Evolutionary conservation across 148 eudicot genomes (phyloP), one percentile per base, ranked within the genome.

Genomic region (Euryodendron excelsum): DNA sequence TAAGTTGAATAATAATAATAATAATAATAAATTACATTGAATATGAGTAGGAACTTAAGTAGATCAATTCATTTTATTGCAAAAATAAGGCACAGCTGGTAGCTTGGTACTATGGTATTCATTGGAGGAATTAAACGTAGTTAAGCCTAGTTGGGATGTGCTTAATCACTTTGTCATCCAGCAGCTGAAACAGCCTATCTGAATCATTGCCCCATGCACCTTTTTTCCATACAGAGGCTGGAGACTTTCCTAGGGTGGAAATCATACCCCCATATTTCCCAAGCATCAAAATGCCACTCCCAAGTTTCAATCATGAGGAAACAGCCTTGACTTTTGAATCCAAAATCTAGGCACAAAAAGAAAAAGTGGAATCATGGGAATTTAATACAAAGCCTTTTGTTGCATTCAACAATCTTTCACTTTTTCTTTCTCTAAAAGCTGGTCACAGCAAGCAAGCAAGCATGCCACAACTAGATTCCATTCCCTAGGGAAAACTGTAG

Each of bases 391-490:
- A 37, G 48, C 69, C n/a, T n/a, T n/a, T n/a, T n/a, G n/a, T n/a
- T n/a, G n/a, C 82, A 55, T 34, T 64, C 64, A 50, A 63, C 72
- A 76, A 76, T 74, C 81, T 62, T 80, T 80, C 67, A 80, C 82
- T 73, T 80, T 80, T 80, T 55, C 58, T 74, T 66, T 80, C 78
- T 18, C 41, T 25, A 33, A 79, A 70, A 78, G 81, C 76, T 71
- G 60, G 20, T 30, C 21, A 44, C 70, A 31, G 59, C n/a, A n/a
- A n/a, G n/a, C n/a, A n/a, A 60, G 53, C 63, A 31, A 12, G 44
- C 62, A 69, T 78, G 64, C 80, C 67, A 59, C 34, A 14, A 30
- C 75, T 70, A 14, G 76, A 71, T 61, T 58, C 59, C 81, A 37
- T 53, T 69, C 34, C 73, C 73, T 52, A 50, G 63, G 65, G n/a